phyloP scores from a whole-genome alignment of 78 protist genomes.

The Cavenderia fasciculata region DNA sequence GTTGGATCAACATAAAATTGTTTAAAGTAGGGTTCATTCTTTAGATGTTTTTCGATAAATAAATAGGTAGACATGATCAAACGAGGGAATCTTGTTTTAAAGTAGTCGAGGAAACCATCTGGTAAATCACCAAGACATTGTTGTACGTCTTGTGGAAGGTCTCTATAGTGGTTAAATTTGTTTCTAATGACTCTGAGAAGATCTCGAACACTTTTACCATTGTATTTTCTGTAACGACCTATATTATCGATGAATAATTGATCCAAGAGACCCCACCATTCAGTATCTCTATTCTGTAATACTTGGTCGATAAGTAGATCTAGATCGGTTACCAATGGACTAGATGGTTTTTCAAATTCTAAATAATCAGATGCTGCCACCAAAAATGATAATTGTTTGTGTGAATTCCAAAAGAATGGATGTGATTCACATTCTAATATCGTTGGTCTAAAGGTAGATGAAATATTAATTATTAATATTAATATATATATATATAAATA shows the following conservation, averaged over 20 bases:
- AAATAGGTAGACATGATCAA: constrained; percentile 62
- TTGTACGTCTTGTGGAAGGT: constrained; percentile 60
- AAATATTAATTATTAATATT: not conserved
- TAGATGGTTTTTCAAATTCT: constrained; percentile 54
- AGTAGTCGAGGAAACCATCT: constrained; percentile 84
- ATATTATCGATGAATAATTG: constrained; percentile 55
- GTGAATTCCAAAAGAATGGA: constrained; percentile 87
- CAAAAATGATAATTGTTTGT: constrained; percentile 70
- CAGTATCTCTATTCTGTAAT: not conserved
- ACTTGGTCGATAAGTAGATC: constrained; percentile 25
- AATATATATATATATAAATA: not conserved
- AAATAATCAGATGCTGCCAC: constrained; percentile 80
- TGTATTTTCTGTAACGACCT: constrained; percentile 81
- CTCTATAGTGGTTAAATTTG: constrained; percentile 85
- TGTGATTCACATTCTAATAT: constrained; percentile 53
- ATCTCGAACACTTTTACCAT: constrained; percentile 67
- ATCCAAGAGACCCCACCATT: constrained; percentile 66
- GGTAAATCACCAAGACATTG: constrained; percentile 78
- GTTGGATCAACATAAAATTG: constrained; percentile 27
- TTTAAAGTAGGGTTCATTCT: constrained; percentile 37
- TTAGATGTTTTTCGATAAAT: constrained; percentile 31
- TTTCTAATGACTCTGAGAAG: constrained; percentile 86
- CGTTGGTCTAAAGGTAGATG: not conserved
- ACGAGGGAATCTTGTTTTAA: constrained; percentile 48
- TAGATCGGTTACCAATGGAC: constrained; percentile 32